phyloP scores from a whole-genome alignment of 139 green algal species.

The Chlorella ohadii region DNA sequence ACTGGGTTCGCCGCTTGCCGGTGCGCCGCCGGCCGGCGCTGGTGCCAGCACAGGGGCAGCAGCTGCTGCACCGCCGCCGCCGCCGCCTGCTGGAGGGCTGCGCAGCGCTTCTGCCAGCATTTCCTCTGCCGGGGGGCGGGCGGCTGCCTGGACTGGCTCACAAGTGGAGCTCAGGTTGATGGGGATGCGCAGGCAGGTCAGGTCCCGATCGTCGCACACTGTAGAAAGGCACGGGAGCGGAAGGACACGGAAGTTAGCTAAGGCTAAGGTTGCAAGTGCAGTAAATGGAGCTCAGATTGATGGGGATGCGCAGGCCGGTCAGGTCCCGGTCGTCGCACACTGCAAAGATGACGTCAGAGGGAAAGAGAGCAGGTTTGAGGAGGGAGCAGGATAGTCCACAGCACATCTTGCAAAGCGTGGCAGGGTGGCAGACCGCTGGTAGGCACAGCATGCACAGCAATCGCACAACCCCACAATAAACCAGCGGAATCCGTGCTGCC shows the following conservation, averaged over 20 bases:
- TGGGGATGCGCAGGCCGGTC: not conserved
- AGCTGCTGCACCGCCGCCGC: not conserved
- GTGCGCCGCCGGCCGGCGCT: not conserved
- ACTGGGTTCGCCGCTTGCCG: not conserved
- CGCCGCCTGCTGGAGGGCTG: not conserved
- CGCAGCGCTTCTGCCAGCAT: not conserved
- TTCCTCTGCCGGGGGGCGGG: not conserved
- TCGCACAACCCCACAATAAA: too few relatives aligned
- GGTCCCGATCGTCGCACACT: slow-evolving; percentile 31
- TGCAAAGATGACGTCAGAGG: too few relatives aligned
- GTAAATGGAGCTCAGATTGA: slow-evolving; percentile 9
- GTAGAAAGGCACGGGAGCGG: too few relatives aligned
- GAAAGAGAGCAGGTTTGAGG: too few relatives aligned
- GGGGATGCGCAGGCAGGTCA: slow-evolving; percentile 6
- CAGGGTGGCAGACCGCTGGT: too few relatives aligned
- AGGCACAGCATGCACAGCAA: too few relatives aligned
- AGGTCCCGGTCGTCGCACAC: slow-evolving; percentile 33
- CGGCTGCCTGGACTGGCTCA: not conserved
- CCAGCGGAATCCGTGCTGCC: too few relatives aligned
- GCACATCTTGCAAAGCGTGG: too few relatives aligned
- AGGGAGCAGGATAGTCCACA: too few relatives aligned
- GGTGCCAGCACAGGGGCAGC: not conserved
- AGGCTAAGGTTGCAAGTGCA: too few relatives aligned
- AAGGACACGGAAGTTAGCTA: too few relatives aligned
- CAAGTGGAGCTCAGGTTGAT: slow-evolving; percentile 13